Conservation (phyloP, 176 grass and related monocot species). For the Cenchrus americanus region DNA sequence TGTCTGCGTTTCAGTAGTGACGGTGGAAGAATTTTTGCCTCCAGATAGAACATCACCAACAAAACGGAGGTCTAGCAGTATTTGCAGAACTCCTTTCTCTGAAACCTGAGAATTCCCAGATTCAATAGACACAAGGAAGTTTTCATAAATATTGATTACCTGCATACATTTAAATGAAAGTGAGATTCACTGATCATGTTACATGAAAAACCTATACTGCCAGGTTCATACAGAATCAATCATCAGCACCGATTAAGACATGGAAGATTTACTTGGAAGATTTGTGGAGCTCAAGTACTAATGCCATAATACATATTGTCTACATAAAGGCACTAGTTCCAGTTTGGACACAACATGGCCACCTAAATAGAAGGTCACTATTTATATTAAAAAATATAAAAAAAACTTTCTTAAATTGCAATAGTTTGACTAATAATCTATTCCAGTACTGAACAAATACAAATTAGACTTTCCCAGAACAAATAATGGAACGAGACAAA, state of each 20-base stretch:
- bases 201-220: conserved; percentile 16
- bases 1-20: conserved; percentile 48
- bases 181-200: conserved; percentile 32
- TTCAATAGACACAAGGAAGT: conserved; percentile 62
- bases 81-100: conserved; percentile 89
- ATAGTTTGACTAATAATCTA: not conserved
- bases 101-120: conserved; percentile 70
- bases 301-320: not conserved
- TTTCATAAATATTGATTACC: conserved; percentile 83
- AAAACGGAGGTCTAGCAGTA: conserved; percentile 89
- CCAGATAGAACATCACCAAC: conserved; percentile 86
- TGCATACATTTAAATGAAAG: conserved; percentile 43
- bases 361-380: conserved; percentile 3
- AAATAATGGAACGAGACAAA: not conserved
- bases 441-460: not conserved
- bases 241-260: conserved; percentile 1
- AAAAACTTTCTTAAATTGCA: not conserved
- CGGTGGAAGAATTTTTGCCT: conserved; percentile 58
- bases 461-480: not conserved
- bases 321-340: not conserved
- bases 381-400: not conserved
- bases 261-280: conserved; percentile 1
- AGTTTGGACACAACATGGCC: not conserved
- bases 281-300: not conserved
- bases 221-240: conserved; percentile 30